Conservation (phyloP, 345 rosid genomes). For the Noccaea caerulescens region DNA sequence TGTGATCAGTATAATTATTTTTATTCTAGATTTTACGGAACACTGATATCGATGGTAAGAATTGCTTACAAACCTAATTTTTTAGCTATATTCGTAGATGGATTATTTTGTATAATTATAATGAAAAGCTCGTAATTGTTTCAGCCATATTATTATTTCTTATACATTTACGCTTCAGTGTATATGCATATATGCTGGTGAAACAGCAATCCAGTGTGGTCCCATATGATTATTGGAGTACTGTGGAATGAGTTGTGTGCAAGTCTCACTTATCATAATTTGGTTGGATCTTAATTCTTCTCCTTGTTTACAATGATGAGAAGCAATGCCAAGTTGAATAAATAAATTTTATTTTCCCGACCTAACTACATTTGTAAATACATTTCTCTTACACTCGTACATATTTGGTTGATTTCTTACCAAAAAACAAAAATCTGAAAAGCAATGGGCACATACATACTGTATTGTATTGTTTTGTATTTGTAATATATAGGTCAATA, state of each 20-base stretch:
- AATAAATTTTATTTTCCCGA: not conserved
- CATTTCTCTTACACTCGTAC: not conserved
- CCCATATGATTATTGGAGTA: slow-evolving; percentile 29
- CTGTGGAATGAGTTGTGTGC: slow-evolving; percentile 43
- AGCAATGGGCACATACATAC: not conserved
- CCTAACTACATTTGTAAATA: slow-evolving; percentile 12
- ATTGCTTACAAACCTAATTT: too few relatives aligned
- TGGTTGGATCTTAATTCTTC: slow-evolving; percentile 38
- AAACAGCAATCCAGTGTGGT: slow-evolving; percentile 21
- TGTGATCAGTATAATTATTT: not conserved
- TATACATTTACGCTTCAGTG: not conserved
- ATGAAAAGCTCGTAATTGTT: not conserved
- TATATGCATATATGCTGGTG: not conserved
- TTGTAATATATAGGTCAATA: not conserved
- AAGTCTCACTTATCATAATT: slow-evolving; percentile 40
- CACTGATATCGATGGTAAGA: not conserved
- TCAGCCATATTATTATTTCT: not conserved
- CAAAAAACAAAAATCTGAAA: not conserved
- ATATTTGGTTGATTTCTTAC: not conserved
- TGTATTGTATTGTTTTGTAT: not conserved
- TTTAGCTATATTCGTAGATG: not conserved
- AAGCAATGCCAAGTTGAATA: slow-evolving; percentile 31
- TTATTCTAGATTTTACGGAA: not conserved
- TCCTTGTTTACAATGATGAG: slow-evolving; percentile 39
- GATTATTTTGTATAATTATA: not conserved